Conservation (phyloP, 345 rosid species). For the Eucalyptus grandis region DNA sequence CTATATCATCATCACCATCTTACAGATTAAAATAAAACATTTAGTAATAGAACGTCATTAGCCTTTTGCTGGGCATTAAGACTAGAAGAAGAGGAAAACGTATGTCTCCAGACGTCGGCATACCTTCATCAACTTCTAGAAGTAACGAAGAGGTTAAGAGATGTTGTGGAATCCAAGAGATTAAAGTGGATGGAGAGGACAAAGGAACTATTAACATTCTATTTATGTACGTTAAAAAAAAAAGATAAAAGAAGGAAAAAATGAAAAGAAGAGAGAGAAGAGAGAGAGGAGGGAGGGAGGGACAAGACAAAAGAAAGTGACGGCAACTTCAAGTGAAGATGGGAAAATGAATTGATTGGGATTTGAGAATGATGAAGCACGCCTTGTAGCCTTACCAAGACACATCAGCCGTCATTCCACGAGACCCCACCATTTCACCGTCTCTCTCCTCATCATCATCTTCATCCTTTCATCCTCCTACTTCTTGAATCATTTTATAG, state of each 20-base stretch:
- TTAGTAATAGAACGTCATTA: neutral
- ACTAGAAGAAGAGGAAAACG: neutral
- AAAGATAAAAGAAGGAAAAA: neutral
- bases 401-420: slow-evolving; percentile 5
- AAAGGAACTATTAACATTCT: neutral
- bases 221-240: neutral
- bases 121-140: neutral
- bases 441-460: neutral
- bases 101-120: neutral
- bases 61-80: neutral
- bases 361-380: slow-evolving; percentile 4
- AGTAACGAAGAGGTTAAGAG: neutral
- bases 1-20: neutral
- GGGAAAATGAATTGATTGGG: slow-evolving; percentile 1
- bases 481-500: neutral
- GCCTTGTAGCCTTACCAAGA: slow-evolving; percentile 26
- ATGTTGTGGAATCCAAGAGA: neutral
- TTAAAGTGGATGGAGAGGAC: neutral
- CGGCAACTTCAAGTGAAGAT: neutral
- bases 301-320: neutral
- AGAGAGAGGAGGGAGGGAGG: neutral
- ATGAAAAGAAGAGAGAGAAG: neutral
- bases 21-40: neutral
- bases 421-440: neutral
- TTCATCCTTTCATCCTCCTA: neutral